Percentiles rank a stretch among this genome's conserved stretches.
Conservation (phyloP, 768 basidiomycete genomes). For the Suillus plorans region DNA sequence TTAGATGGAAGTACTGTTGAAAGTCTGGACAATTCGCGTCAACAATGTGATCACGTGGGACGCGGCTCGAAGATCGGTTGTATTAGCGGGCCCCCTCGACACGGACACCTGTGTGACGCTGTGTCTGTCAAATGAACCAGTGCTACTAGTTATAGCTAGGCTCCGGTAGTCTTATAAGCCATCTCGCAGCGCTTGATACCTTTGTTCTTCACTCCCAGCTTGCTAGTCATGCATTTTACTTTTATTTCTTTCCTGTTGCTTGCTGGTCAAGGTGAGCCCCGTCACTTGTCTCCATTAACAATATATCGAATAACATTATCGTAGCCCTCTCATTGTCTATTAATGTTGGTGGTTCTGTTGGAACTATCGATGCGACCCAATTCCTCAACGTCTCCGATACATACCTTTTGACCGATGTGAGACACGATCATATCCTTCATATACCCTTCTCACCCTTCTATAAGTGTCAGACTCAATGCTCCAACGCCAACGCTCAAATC, state of each 20-base stretch:
- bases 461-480: conserved; percentile 29
- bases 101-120: not conserved
- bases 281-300: not conserved
- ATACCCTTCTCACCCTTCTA: conserved; percentile 27
- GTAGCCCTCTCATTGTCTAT: conserved; percentile 50
- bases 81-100: not conserved
- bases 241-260: conserved; percentile 38
- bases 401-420: conserved; percentile 28
- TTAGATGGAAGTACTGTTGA: conserved; percentile 8
- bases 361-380: conserved; percentile 39
- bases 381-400: conserved; percentile 43
- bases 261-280: conserved; percentile 58
- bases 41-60: conserved; percentile 11
- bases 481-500: conserved; percentile 22
- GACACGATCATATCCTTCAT: conserved; percentile 9
- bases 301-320: not conserved
- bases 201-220: conserved; percentile 17
- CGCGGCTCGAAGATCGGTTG: not conserved
- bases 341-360: conserved; percentile 37
- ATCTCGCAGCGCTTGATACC: not conserved
- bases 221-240: conserved; percentile 29
- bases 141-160: not conserved
- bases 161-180: too few relatives aligned
- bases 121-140: conserved; percentile 3
- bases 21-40: conserved; percentile 10